These are phyloP conservation scores for Caloboletus firmus DNA, from an alignment of 1,284 basidiomycete species.

Conservation along the genomic window DNA sequence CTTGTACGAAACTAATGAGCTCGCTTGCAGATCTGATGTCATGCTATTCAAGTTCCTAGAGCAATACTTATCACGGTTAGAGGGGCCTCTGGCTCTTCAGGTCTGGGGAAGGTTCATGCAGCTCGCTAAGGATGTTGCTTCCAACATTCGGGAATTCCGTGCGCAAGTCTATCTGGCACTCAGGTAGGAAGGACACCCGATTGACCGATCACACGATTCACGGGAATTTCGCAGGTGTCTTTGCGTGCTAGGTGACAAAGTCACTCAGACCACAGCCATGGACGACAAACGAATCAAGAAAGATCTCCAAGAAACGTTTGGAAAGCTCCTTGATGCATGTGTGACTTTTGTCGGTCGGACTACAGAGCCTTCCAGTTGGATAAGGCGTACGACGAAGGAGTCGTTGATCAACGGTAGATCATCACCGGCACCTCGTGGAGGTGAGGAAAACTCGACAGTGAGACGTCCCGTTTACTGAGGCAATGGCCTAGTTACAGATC, in stretches of 20 bases:
- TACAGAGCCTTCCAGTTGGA: constrained; percentile 79
- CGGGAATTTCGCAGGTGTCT: constrained; percentile 60
- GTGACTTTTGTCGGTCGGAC: constrained; percentile 73
- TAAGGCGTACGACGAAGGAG: constrained; percentile 66
- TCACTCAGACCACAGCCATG: constrained; percentile 84
- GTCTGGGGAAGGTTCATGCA: constrained; percentile 84
- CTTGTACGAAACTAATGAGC: background rate
- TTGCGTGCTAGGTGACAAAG: constrained; percentile 77
- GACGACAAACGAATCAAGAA: constrained; percentile 89
- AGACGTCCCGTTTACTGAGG: background rate
- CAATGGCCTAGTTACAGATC: constrained; percentile 33
- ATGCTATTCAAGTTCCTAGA: constrained; percentile 85
- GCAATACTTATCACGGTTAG: constrained; percentile 80
- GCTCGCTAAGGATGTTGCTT: constrained; percentile 77
- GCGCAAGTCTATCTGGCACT: constrained; percentile 73
- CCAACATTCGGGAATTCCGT: constrained; percentile 62
- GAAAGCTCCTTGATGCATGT: constrained; percentile 83
- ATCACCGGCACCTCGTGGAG: constrained; percentile 59
- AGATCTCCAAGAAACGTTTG: constrained; percentile 90
- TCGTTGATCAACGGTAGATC: constrained; percentile 63
- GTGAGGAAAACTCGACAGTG: constrained; percentile 27
- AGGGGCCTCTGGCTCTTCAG: constrained; percentile 87
- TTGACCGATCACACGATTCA: background rate
- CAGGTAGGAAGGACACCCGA: constrained; percentile 46
- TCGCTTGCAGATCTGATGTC: constrained; percentile 54